A percentile compares a stretch with the other conserved stretches of the same genome.
Evolutionary conservation across 345 rosid genomes (phyloP).

Genomic region (Psidium friedrichsthalianum): DNA sequence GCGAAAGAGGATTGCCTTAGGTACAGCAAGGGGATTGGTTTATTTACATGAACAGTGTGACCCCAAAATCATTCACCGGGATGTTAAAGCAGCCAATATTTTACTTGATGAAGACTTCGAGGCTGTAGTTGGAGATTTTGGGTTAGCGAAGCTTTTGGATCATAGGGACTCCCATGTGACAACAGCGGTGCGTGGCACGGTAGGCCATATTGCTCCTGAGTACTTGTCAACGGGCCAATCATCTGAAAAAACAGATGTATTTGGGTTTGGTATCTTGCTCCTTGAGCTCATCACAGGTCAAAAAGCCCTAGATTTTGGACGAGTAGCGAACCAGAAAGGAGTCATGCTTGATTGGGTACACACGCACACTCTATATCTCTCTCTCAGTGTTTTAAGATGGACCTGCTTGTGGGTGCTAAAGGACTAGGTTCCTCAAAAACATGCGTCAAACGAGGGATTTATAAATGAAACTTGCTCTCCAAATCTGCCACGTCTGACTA

Average conservation of each 20-base stretch:
- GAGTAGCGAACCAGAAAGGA: slow-evolving; percentile 79
- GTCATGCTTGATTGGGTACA: slow-evolving; percentile 91
- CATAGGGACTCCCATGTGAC: slow-evolving; percentile 93
- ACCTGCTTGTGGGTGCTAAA: not conserved
- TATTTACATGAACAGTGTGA: slow-evolving; percentile 94
- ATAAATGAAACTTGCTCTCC: not conserved
- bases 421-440: not conserved
- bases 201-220: slow-evolving; percentile 94
- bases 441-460: not conserved
- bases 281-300: slow-evolving; percentile 92
- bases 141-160: slow-evolving; percentile 92
- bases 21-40: slow-evolving; percentile 80
- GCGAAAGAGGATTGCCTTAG: slow-evolving; percentile 78
- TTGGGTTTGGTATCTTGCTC: slow-evolving; percentile 87
- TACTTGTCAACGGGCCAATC: slow-evolving; percentile 88
- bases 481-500: not conserved
- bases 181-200: slow-evolving; percentile 89
- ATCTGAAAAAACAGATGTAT: slow-evolving; percentile 90
- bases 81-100: slow-evolving; percentile 95
- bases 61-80: slow-evolving; percentile 89
- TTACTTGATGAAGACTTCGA: slow-evolving; percentile 83
- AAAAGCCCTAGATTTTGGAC: slow-evolving; percentile 81
- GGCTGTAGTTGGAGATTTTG: slow-evolving; percentile 98
- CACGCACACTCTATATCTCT: not conserved
- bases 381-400: not conserved